These are phyloP conservation scores for Lentinula raphanica DNA, from an alignment of 768 basidiomycete genomes.

Conservation along the genomic window DNA sequence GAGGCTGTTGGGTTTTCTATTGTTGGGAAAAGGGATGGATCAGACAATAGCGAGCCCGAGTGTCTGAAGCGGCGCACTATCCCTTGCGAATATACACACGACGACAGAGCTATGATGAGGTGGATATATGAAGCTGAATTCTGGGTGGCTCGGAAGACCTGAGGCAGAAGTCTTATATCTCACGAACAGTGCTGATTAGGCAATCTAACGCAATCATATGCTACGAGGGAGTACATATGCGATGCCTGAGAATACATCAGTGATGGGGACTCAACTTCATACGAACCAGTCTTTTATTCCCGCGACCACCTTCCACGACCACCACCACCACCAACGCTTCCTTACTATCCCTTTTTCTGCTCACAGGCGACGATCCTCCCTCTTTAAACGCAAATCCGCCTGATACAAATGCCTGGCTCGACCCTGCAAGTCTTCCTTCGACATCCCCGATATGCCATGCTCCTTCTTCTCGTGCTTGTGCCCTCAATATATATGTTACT, in stretches of 20 bases:
- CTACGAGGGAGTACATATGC: background rate
- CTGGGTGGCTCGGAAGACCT: conserved; percentile 50
- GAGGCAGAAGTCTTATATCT: conserved; percentile 9
- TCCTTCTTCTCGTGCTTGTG: conserved; percentile 35
- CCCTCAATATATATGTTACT: conserved; percentile 44
- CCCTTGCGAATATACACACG: conserved; percentile 63
- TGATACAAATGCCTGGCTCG: background rate
- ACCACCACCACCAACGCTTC: background rate
- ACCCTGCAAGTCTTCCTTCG: conserved; percentile 15
- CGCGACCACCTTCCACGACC: background rate
- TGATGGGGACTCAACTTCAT: background rate
- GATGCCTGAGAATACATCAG: background rate
- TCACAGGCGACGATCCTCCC: too few relatives aligned
- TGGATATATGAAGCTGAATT: conserved; percentile 67
- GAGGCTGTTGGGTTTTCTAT: conserved; percentile 50
- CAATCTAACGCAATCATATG: background rate
- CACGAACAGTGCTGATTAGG: background rate
- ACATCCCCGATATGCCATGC: conserved; percentile 49
- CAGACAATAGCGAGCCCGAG: conserved; percentile 14
- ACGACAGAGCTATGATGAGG: conserved; percentile 61
- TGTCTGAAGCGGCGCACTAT: conserved; percentile 32
- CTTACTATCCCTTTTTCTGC: background rate
- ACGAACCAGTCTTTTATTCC: background rate
- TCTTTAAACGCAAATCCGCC: background rate
- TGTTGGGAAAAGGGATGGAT: conserved; percentile 22